These are phyloP conservation scores for Microbotryum intermedium DNA, from an alignment of 1,284 basidiomycete species.

Conservation along the genomic window DNA sequence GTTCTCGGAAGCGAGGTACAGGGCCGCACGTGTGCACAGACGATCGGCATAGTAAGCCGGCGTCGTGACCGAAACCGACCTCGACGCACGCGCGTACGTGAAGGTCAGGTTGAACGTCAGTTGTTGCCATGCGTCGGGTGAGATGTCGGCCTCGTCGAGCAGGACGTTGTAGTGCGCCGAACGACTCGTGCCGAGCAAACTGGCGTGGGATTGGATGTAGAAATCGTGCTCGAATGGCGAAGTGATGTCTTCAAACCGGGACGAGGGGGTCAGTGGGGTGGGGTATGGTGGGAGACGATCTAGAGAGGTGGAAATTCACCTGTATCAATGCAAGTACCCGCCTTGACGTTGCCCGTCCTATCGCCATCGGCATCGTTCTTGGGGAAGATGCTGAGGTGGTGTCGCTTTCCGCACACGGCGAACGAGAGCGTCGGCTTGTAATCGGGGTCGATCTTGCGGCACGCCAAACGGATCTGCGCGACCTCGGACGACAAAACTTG, in stretches of 20 bases:
- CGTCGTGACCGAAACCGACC: constrained; percentile 72
- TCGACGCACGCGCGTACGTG: constrained; percentile 68
- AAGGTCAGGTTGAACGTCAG: constrained; percentile 68
- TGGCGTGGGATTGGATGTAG: constrained; percentile 67
- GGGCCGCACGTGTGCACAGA: constrained; percentile 2
- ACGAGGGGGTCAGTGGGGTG: constrained; percentile 2
- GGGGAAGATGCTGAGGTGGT: constrained; percentile 74
- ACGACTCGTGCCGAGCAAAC: constrained; percentile 54
- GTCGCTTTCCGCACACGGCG: constrained; percentile 70
- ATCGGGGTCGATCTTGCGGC: constrained; percentile 1
- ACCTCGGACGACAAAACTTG: constrained; percentile 21
- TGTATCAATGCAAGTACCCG: constrained; percentile 22
- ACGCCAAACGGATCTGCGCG: constrained; percentile 7
- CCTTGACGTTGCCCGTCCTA: constrained; percentile 18
- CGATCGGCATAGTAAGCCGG: constrained; percentile 54
- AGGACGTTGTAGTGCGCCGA: constrained; percentile 59
- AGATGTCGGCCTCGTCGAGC: constrained; percentile 53
- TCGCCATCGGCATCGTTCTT: constrained; percentile 6
- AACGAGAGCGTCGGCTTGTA: constrained; percentile 62
- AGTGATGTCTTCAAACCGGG: background rate
- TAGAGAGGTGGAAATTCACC: background rate
- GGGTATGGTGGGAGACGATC: background rate
- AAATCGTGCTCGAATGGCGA: constrained; percentile 49
- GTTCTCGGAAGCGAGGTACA: constrained; percentile 5
- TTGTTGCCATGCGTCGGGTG: constrained; percentile 40